Evolutionary conservation across 1,284 basidiomycete species (phyloP), one percentile per base, ranked within the genome.

Genomic region (Volvariella surrecta): DNA sequence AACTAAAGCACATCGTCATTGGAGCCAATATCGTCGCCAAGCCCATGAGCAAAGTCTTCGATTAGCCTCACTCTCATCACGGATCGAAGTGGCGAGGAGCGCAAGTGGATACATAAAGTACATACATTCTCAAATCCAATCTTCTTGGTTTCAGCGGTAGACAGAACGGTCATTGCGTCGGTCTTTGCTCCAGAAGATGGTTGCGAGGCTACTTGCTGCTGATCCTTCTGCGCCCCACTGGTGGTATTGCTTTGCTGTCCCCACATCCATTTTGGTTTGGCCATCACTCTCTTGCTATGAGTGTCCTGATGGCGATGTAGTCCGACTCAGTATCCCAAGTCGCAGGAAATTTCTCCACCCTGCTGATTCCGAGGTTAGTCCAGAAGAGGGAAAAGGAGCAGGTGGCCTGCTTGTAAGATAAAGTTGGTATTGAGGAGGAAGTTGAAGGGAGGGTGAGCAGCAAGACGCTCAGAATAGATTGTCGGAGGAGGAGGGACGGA

Each of bases 61-160:
- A 28, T 28, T 11, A 28, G 24, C n/a, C n/a, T 28, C 6, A 28
- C 24, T 6, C 24, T 28, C 24, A 11, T 11, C 24, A 16, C 34
- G n/a, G 4, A 15, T 35, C 34, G 40, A 39, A 32, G 52, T 16
- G 40, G 15, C 32, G 7, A 20, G 37, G 8, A 41, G 8, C 44
- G 13, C 9, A 39, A 30, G 28, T 18, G 40, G 42, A 17, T n/a
- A 11, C 19, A 44, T 32, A 43, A 16, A 19, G 75, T 28, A 28
- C 89, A 59, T 62, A 93, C 91, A 64, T 96, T 96, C 73, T 94
- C 92, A 42, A 95, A 70, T 16, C 92, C 92, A 72, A 92, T 94
- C 57, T 79, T 81, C 69, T 89, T 89, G 48, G 74, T 73, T 61
- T 86, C 83, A 47, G 84, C 76, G 18, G 75, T 67, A 39, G 68